These are phyloP conservation scores for Xylariaceae sp. DNA, from an alignment of 2,329 filamentous ascomycete genomes.

Conservation along the genomic window DNA sequence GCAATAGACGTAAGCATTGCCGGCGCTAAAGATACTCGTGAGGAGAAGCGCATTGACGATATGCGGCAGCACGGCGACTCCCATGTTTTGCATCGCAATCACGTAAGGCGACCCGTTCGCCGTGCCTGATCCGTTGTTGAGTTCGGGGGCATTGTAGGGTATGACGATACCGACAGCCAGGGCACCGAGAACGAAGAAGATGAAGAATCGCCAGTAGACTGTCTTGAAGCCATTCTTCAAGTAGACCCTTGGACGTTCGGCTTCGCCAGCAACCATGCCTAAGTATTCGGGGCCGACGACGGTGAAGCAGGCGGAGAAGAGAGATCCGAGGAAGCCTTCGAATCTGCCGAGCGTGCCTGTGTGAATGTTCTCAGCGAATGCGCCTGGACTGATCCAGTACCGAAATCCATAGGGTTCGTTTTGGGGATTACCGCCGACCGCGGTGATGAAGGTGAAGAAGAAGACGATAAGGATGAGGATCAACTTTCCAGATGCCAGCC, in stretches of 20 bases:
- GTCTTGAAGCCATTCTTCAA: slow-evolving; percentile 61
- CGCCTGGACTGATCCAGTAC: slow-evolving; percentile 57
- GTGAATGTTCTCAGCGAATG: slow-evolving; percentile 56
- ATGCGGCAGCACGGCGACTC: slow-evolving; percentile 48
- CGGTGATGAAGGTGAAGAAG: slow-evolving; percentile 71
- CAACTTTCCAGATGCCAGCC: slow-evolving; percentile 57
- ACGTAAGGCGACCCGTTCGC: slow-evolving; percentile 52
- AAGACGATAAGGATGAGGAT: slow-evolving; percentile 63
- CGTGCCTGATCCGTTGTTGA: slow-evolving; percentile 42
- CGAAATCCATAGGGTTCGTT: slow-evolving; percentile 65
- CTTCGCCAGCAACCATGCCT: slow-evolving; percentile 45
- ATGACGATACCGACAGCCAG: slow-evolving; percentile 58
- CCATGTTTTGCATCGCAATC: slow-evolving; percentile 53
- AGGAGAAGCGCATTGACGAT: slow-evolving; percentile 59
- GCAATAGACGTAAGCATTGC: slow-evolving; percentile 57
- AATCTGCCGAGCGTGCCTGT: slow-evolving; percentile 58
- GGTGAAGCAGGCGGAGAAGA: slow-evolving; percentile 52
- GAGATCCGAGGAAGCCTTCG: slow-evolving; percentile 57
- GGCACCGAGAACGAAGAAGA: slow-evolving; percentile 62
- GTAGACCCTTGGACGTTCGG: slow-evolving; percentile 51
- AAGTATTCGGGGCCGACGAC: slow-evolving; percentile 59
- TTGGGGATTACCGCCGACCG: slow-evolving; percentile 71
- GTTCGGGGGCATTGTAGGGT: slow-evolving; percentile 54
- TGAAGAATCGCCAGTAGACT: slow-evolving; percentile 59
- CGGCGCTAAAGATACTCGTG: slow-evolving; percentile 54